A percentile compares a stretch with the other conserved stretches of the same genome.
Evolutionary conservation across 805 yeast species (phyloP).

Genomic region (Starmerella vaccinii): DNA sequence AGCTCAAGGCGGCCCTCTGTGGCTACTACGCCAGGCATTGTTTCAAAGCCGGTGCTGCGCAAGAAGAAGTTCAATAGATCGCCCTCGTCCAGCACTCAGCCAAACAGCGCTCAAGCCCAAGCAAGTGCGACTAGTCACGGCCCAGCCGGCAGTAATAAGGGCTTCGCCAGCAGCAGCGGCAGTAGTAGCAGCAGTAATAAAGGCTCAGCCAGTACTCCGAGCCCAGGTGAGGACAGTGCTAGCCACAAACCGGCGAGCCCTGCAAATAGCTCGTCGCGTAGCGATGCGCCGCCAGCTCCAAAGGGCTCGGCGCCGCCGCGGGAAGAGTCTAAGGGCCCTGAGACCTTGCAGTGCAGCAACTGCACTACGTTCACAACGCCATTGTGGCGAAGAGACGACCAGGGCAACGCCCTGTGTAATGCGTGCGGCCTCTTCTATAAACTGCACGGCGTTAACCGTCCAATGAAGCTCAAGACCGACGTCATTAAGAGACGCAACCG

Average conservation of each 20-base stretch:
- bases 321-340: background rate
- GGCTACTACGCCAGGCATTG: background rate
- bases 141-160: background rate
- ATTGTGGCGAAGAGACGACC: constrained; percentile 85
- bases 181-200: too few relatives aligned
- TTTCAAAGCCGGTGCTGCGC: background rate
- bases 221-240: too few relatives aligned
- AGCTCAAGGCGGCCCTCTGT: background rate
- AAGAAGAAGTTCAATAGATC: background rate
- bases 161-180: background rate
- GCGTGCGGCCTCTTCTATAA: constrained; percentile 92
- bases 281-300: too few relatives aligned
- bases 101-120: background rate
- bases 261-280: too few relatives aligned
- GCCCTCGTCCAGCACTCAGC: background rate
- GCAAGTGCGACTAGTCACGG: background rate
- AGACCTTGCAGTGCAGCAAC: constrained; percentile 50
- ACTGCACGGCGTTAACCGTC: constrained; percentile 90
- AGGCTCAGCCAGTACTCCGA: too few relatives aligned
- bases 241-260: too few relatives aligned
- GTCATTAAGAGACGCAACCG: constrained; percentile 88
- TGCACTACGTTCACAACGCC: constrained; percentile 92
- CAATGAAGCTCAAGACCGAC: constrained; percentile 80
- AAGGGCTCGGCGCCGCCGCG: background rate
- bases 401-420: constrained; percentile 86